Evolutionary conservation across 2,329 filamentous ascomycete genomes (phyloP), one percentile per base, ranked within the genome.

Genomic region (Cryphonectria nitschkei): DNA sequence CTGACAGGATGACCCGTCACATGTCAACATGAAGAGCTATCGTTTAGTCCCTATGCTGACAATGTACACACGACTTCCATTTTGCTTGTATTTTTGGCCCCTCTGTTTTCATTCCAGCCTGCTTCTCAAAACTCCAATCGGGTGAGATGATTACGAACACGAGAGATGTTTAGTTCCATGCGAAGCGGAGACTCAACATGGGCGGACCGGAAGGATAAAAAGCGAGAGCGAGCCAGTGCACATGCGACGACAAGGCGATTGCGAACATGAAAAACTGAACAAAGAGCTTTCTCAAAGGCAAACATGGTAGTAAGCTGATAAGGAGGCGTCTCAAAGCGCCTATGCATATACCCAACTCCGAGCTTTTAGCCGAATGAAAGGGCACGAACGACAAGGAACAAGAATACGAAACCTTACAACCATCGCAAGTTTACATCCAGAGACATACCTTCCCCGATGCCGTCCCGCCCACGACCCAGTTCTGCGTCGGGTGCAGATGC

Each of bases 391-490:
- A 14, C 13, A 14, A 14, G 11, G 13, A 19, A 26, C 29, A 22
- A 22, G 7, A 34, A 62, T 8, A 29, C 16, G 13, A 37, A 11
- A 11, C 39, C 32, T 2, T 14, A 64, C 11, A 19, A 11, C 1
- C 54, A 32, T 6, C 60, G 19, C 37, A 11, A 46, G 16, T 5
- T 39, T 46, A 97, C 86, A 92, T 92, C 94, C 95, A 99, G 50
- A 99, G 82, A 80, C 93, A 97, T 37, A 98, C 81, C 81, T 98
- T 98, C 2, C 96, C 96, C 78, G 93, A 97, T 0, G 93, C 94
- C 0, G 93, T 98, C 0, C 94, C 96, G 2, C 93, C 95, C 0
- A 93, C 95, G 50, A 99, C 91, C 96, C 96, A 99, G 77, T 98
- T 92, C 80, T 89, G 85, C 0, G 88, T 93, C 0, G 93, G 92